Evolutionary conservation across 805 yeast species (phyloP).

Genomic region (Metschnikowia cerradonensis): DNA sequence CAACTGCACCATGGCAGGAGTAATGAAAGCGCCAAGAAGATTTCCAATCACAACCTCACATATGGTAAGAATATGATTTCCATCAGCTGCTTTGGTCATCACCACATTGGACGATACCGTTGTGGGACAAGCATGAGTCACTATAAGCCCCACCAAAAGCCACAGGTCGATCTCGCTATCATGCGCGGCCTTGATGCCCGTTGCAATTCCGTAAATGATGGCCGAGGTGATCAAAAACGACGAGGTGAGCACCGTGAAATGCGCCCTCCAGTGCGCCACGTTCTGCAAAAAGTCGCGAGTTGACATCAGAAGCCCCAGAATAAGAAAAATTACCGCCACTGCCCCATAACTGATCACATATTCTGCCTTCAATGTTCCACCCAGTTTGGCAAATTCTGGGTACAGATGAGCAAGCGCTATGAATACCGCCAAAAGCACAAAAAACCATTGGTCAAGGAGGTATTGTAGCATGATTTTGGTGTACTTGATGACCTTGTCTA

Average conservation of each 20-base stretch:
- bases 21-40: constrained; percentile 77
- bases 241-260: constrained; percentile 58
- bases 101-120: constrained; percentile 90
- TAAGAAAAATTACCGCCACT: constrained; percentile 78
- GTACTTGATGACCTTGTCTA: not conserved
- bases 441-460: constrained; percentile 64
- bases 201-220: constrained; percentile 67
- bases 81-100: constrained; percentile 84
- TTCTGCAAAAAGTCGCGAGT: constrained; percentile 59
- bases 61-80: constrained; percentile 71
- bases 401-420: constrained; percentile 72
- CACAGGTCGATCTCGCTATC: constrained; percentile 63
- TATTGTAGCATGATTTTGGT: constrained; percentile 21
- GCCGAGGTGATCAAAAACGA: constrained; percentile 71
- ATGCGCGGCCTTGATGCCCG: constrained; percentile 57
- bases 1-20: constrained; percentile 82
- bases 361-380: constrained; percentile 70
- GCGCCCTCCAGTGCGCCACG: constrained; percentile 78
- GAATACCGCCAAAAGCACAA: constrained; percentile 64
- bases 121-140: constrained; percentile 86
- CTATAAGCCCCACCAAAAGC: constrained; percentile 76
- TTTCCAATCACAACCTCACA: constrained; percentile 88
- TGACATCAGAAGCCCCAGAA: constrained; percentile 76
- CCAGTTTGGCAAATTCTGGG: constrained; percentile 80
- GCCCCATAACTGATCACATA: constrained; percentile 82